Conservation (phyloP, 371 early-diverging fungal genomes). For the Mucor plumbeus region DNA sequence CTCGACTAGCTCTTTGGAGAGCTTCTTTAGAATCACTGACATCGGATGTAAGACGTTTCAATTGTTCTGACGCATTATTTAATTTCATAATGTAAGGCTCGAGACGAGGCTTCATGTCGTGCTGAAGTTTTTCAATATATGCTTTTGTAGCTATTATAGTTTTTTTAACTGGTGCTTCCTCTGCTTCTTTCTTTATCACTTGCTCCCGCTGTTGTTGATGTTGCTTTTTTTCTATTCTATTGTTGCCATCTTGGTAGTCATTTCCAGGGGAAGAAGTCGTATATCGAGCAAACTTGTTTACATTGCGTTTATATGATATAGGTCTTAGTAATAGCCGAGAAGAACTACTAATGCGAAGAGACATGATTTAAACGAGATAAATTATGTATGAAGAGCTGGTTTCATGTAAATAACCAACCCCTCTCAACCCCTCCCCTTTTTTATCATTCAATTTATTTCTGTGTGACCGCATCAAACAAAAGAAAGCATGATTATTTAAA, state of each 20-base stretch:
- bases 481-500: no score
- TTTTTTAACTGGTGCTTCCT: conserved; percentile 5
- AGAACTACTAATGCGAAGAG: background rate
- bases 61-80: conserved; percentile 32
- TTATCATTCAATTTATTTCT: background rate
- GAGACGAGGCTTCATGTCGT: conserved; percentile 35
- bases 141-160: conserved; percentile 8
- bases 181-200: background rate
- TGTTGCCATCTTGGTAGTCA: background rate
- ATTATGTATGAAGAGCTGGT: no score
- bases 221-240: background rate
- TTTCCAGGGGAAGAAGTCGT: background rate
- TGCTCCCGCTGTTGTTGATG: background rate
- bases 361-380: background rate
- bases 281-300: background rate
- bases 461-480: conserved; percentile 1
- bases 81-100: conserved; percentile 37
- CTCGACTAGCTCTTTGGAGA: conserved; percentile 49
- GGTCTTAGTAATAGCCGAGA: background rate
- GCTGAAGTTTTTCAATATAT: conserved; percentile 38
- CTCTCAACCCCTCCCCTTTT: background rate
- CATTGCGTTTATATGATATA: background rate
- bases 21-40: conserved; percentile 57
- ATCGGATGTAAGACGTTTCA: conserved; percentile 43
- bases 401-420: no score